Evolutionary conservation across 805 yeast species (phyloP).

Genomic region (Yueomyces sp.): DNA sequence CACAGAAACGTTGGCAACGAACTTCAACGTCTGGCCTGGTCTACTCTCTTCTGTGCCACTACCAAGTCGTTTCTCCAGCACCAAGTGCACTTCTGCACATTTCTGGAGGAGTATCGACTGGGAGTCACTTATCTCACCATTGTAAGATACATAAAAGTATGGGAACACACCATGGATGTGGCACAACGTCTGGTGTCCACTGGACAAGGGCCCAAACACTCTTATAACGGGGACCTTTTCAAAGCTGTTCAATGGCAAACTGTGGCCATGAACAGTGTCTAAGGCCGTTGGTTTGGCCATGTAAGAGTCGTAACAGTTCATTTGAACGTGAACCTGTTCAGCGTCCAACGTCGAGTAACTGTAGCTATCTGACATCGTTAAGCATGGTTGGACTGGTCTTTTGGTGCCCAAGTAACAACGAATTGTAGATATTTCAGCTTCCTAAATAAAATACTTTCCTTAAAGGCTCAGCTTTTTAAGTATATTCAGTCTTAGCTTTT

Average conservation of each 20-base stretch:
- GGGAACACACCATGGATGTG: constrained; percentile 84
- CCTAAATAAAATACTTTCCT: too few relatives aligned
- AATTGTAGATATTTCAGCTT: too few relatives aligned
- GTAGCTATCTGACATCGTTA: background rate
- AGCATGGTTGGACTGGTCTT: background rate
- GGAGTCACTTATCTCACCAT: constrained; percentile 24
- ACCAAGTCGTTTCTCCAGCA: constrained; percentile 36
- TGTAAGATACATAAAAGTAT: constrained; percentile 56
- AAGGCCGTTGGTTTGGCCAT: constrained; percentile 39
- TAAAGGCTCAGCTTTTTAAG: too few relatives aligned
- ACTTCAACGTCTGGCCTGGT: constrained; percentile 18
- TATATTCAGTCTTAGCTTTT: too few relatives aligned
- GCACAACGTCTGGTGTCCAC: constrained; percentile 45
- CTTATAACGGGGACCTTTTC: constrained; percentile 61
- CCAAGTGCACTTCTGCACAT: constrained; percentile 27
- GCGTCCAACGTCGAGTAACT: constrained; percentile 2
- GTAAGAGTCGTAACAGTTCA: constrained; percentile 55
- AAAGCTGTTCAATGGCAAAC: constrained; percentile 23
- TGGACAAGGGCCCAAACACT: constrained; percentile 55
- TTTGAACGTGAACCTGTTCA: constrained; percentile 33
- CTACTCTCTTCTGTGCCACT: background rate
- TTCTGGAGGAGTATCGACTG: constrained; percentile 19
- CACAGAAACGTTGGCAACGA: constrained; percentile 44
- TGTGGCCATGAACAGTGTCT: constrained; percentile 31
- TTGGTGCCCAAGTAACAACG: background rate